Evolutionary conservation across 495 filamentous ascomycete genomes (phyloP), one percentile per base, ranked within the genome.

Genomic region (Lasiosphaeria miniovina): DNA sequence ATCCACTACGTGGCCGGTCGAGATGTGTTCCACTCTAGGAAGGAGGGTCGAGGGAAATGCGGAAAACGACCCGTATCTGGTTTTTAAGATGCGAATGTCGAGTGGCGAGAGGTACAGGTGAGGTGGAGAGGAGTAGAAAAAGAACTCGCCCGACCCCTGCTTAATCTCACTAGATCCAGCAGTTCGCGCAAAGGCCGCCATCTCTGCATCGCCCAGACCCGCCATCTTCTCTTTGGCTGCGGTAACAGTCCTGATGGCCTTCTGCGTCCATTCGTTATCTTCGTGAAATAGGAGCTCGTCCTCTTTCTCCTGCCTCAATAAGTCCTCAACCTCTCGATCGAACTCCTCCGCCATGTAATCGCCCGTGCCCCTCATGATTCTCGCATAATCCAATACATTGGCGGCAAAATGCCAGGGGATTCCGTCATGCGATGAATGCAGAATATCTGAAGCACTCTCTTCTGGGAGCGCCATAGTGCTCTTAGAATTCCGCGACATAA

Each of bases 281-380:
- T 97, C 91, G 10, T 92, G 93, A 72, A 96, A 98, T 68, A 96
- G 80, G 31, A 96, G 73, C 70, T 97, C 91, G 68, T 98, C 94
- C 70, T 96, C 91, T 52, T 84, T 80, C 71, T 90, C 89, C 72
- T 96, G 91, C 54, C 71, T 72, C 61, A 84, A 79, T 36, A 98
- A 75, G 11, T 90, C 84, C 48, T 84, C 77, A 15, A 96, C 87
- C 65, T 98, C 94, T 7, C 76, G 65, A 57, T 92, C 84, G 69
- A 86, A 93, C 71, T 97, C 88, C 53, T 83, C 77, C 15, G 73
- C 66, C 88, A 98, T 92, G 65, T 98, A 98, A 14, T 88, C 85
- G 69, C 90, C 88, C 4, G 88, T 91, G 11, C 93, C 94, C 73
- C 90, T 96, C 89, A 98, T 97, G 49, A 98, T 86, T 52, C 94